Conservation (phyloP, 257 asterid species). For the Haberlea rhodopensis region DNA sequence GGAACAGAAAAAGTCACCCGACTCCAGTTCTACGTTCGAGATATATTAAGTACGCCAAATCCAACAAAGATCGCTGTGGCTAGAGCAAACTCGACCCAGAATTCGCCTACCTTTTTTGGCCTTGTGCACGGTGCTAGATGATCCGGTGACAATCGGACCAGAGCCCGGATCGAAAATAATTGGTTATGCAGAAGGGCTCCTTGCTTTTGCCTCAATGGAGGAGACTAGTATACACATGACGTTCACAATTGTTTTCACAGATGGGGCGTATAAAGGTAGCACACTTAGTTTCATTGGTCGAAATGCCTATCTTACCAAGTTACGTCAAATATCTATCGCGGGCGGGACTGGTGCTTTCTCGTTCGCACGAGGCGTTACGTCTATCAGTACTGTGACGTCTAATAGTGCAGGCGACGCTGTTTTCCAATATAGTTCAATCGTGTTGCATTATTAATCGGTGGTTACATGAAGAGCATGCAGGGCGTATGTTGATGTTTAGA, state of each 20-base stretch:
- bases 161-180: not conserved
- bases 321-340: not conserved
- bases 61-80: too few relatives aligned
- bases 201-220: not conserved
- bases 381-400: not conserved
- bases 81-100: not conserved
- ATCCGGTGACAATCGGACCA: slow-evolving; percentile 4
- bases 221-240: slow-evolving; percentile 2
- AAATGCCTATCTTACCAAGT: not conserved
- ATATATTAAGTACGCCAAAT: not conserved
- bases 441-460: not conserved
- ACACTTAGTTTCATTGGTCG: slow-evolving; percentile 1
- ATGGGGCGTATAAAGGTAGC: slow-evolving; percentile 9
- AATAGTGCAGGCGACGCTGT: not conserved
- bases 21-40: slow-evolving; percentile 10
- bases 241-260: not conserved
- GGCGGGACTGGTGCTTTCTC: slow-evolving; percentile 22
- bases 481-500: too few relatives aligned
- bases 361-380: slow-evolving; percentile 13
- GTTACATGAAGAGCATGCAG: too few relatives aligned
- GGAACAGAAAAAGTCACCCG: not conserved
- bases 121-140: slow-evolving; percentile 1
- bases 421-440: not conserved
- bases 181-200: slow-evolving; percentile 1
- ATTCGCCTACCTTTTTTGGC: not conserved